phyloP scores from a whole-genome alignment of 2,329 filamentous ascomycete species.

The Botrytis squamosa region DNA sequence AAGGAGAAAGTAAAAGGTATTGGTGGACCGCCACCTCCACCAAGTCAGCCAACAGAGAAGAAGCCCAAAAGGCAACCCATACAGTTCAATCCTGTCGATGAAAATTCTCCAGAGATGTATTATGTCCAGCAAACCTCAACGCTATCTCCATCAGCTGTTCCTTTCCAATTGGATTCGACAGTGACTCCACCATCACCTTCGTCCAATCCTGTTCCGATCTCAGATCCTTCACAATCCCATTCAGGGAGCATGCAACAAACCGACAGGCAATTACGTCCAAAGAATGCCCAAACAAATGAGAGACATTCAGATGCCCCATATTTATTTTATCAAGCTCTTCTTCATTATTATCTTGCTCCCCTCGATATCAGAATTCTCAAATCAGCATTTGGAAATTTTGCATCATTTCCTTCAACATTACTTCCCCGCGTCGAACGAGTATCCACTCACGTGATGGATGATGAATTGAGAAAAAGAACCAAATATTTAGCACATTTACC shows the following conservation, averaged over 20 bases:
- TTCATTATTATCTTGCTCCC: constrained; percentile 70
- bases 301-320: constrained; percentile 46
- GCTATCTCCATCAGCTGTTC: constrained; percentile 3
- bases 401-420: constrained; percentile 66
- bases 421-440: constrained; percentile 70
- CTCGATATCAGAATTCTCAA: constrained; percentile 74
- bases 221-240: constrained; percentile 2
- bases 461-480: constrained; percentile 65
- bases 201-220: not conserved
- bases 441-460: constrained; percentile 69
- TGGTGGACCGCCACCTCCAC: constrained; percentile 59
- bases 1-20: constrained; percentile 73
- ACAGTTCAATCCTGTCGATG: constrained; percentile 47
- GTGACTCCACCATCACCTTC: not conserved
- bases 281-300: constrained; percentile 14
- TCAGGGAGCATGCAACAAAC: not conserved
- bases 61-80: constrained; percentile 50
- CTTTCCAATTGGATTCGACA: not conserved
- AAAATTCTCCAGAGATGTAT: constrained; percentile 53
- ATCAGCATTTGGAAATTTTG: constrained; percentile 66
- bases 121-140: constrained; percentile 44
- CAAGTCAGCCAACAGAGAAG: constrained; percentile 50
- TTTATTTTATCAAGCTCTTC: constrained; percentile 70
- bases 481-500: constrained; percentile 72
- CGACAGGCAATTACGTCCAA: constrained; percentile 8